These are phyloP conservation scores for Allantophomopsis lycopodina DNA, from an alignment of 2,329 filamentous ascomycete genomes.

Conservation along the genomic window DNA sequence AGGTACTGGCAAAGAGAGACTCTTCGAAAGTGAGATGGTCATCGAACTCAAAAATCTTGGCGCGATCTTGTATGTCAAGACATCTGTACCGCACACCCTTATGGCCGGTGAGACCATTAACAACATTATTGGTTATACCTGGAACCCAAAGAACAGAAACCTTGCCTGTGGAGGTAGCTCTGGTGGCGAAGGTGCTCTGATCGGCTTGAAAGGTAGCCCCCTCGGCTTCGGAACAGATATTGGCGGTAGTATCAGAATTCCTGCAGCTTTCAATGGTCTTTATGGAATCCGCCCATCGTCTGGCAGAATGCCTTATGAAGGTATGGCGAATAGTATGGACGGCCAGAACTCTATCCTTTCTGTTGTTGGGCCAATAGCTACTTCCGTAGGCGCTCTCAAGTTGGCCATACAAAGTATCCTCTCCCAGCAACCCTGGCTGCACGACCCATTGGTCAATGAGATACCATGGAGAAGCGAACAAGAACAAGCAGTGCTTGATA, in stretches of 20 bases:
- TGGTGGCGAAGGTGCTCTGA: slow-evolving; percentile 19
- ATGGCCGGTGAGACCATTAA: slow-evolving; percentile 26
- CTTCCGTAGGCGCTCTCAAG: slow-evolving; percentile 36
- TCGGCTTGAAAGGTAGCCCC: slow-evolving; percentile 16
- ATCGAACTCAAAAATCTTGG: slow-evolving; percentile 23
- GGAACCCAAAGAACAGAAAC: slow-evolving; percentile 16
- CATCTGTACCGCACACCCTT: slow-evolving; percentile 24
- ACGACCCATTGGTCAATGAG: slow-evolving; percentile 50
- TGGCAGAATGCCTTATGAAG: slow-evolving; percentile 31
- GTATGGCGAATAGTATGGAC: slow-evolving; percentile 41
- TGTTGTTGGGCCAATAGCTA: slow-evolving; percentile 48
- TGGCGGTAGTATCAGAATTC: slow-evolving; percentile 19
- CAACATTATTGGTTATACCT: slow-evolving; percentile 26
- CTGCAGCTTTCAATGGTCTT: slow-evolving; percentile 21
- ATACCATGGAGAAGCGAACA: slow-evolving; percentile 47
- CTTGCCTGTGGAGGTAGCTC: slow-evolving; percentile 15
- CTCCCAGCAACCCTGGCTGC: slow-evolving; percentile 45
- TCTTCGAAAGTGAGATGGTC: slow-evolving; percentile 34
- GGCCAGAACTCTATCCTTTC: slow-evolving; percentile 50
- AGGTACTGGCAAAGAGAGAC: slow-evolving; percentile 31
- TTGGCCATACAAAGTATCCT: slow-evolving; percentile 43
- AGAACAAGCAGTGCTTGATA: slow-evolving; percentile 18
- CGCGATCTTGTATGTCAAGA: slow-evolving; percentile 25
- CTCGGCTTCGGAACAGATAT: slow-evolving; percentile 19
- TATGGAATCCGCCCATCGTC: slow-evolving; percentile 23